These are phyloP conservation scores for Trichoderma sp. DNA, from an alignment of 2,329 filamentous ascomycete species.

Conservation along the genomic window DNA sequence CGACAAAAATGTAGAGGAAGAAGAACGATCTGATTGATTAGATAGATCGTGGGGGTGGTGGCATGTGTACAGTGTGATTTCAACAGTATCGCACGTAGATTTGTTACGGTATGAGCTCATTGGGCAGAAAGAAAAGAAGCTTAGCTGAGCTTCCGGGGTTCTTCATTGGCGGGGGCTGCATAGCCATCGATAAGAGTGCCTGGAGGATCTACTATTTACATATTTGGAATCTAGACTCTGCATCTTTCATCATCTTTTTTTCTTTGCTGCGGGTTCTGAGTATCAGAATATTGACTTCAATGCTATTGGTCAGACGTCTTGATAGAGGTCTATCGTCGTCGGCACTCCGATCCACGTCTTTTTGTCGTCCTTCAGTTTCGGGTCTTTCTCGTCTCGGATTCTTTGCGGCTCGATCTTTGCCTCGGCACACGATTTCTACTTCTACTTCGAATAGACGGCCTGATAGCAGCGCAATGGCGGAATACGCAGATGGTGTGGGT, in stretches of 20 bases:
- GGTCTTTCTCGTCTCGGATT: neutral
- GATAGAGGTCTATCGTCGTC: neutral
- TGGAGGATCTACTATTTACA: neutral
- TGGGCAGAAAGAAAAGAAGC: conserved; percentile 4
- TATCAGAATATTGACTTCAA: neutral
- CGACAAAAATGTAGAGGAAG: neutral
- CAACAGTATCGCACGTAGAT: rapidly evolving
- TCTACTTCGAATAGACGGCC: neutral
- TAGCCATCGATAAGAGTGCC: neutral
- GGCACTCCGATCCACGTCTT: neutral
- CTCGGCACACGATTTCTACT: neutral
- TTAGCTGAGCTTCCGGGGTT: neutral
- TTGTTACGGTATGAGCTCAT: conserved; percentile 37
- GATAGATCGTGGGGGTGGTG: conserved; percentile 30
- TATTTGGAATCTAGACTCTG: neutral
- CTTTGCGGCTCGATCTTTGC: neutral
- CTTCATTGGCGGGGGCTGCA: neutral
- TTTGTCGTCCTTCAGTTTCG: neutral
- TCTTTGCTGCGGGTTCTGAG: neutral
- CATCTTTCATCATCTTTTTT: neutral
- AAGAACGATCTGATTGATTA: conserved; percentile 37
- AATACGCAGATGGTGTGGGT: conserved; percentile 29
- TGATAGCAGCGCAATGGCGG: neutral
- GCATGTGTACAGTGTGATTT: conserved; percentile 8
- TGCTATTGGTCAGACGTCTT: conserved; percentile 22